Percentiles rank a stretch among this genome's conserved stretches.
Evolutionary conservation across 78 protist species (phyloP).

Genomic region (Dictyostelium firmibasis): DNA sequence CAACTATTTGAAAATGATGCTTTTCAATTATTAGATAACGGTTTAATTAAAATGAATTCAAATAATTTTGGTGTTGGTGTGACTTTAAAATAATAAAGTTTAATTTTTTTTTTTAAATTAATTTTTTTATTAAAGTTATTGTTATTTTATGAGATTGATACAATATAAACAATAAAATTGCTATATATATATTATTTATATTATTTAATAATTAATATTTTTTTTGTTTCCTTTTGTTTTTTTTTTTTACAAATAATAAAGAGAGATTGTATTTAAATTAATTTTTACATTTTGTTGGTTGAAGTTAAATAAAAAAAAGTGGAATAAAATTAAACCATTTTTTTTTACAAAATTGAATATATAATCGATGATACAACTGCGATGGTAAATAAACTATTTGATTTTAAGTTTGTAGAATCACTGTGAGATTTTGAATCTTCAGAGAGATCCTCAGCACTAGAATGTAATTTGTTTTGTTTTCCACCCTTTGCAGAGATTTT

Average conservation of each 20-base stretch:
- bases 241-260: background rate
- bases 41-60: slow-evolving; percentile 4
- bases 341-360: background rate
- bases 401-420: background rate
- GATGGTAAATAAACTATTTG: background rate
- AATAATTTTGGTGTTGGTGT: slow-evolving; percentile 52
- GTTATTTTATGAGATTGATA: background rate
- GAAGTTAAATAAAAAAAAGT: background rate
- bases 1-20: slow-evolving; percentile 54
- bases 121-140: background rate
- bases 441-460: background rate
- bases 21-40: slow-evolving; percentile 10
- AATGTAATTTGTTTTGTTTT: slow-evolving; percentile 1
- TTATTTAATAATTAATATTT: background rate
- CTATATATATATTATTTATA: background rate
- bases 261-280: background rate
- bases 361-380: background rate
- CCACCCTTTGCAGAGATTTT: background rate
- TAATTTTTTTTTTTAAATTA: background rate
- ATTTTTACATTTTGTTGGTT: background rate
- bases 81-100: background rate
- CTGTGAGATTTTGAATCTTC: background rate
- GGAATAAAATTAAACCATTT: too few relatives aligned
- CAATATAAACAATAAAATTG: background rate
- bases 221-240: background rate